phyloP scores from a whole-genome alignment of 2,329 filamentous ascomycete species.

The Metarhizium anisopliae region DNA sequence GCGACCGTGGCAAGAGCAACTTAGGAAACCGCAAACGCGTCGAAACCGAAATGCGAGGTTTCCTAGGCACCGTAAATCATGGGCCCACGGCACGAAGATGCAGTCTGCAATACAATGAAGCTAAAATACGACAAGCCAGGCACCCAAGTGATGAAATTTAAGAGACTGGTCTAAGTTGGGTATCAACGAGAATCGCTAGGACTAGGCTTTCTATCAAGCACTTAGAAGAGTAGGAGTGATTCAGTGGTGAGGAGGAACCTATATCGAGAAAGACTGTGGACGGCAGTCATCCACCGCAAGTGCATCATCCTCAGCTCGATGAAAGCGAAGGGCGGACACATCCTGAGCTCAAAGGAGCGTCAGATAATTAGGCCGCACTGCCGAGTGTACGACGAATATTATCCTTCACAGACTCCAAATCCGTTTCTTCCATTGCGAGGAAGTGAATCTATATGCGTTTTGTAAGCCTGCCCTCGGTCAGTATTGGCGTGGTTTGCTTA shows the following conservation, averaged over 20 bases:
- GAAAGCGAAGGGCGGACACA: neutral
- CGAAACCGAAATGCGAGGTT: neutral
- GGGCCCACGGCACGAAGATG: neutral
- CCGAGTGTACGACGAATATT: slow-evolving; percentile 46
- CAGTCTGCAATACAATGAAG: neutral
- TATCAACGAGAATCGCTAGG: slow-evolving; percentile 4
- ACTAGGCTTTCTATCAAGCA: neutral
- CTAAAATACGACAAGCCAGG: neutral
- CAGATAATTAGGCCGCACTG: slow-evolving; percentile 14
- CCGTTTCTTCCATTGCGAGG: slow-evolving; percentile 50
- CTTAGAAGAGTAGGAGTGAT: neutral
- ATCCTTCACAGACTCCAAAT: slow-evolving; percentile 49
- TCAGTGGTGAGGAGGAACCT: neutral
- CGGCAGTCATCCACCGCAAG: neutral
- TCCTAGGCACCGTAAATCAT: neutral
- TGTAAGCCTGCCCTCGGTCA: slow-evolving; percentile 9
- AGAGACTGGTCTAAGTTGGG: neutral
- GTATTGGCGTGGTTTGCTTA: slow-evolving; percentile 31
- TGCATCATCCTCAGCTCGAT: neutral
- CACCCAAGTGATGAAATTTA: neutral
- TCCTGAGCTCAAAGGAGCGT: neutral
- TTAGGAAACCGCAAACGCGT: neutral
- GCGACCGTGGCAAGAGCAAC: slow-evolving; percentile 4
- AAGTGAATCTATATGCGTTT: slow-evolving; percentile 49
- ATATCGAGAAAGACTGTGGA: too few species aligned